Evolutionary conservation across 805 yeast genomes (phyloP), one percentile per base, ranked within the genome.

Genomic region (Vanderwaltozyma polyspora): DNA sequence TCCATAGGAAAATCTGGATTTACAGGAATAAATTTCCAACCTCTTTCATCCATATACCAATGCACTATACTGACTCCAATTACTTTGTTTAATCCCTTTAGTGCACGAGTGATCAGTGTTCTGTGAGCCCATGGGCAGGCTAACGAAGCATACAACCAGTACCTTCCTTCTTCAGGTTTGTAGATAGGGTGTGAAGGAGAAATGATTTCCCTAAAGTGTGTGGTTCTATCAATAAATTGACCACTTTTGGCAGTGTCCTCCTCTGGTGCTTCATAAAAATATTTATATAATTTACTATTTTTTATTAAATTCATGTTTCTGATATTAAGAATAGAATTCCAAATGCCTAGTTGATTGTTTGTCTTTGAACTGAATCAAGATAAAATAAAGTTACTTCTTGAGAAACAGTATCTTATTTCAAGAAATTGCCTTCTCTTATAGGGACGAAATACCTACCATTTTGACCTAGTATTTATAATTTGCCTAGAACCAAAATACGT

Each of bases 91-190:
- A 80, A 57, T 1, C 95, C 94, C 62, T 86, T 85, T 42, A 89
- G 63, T 10, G 69, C 59, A 34, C 95, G 63, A 3, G 78, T 67
- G 34, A 85, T 78, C 39, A 87, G 64, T 0, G 87, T 74, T 42
- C 97, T 69, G 52, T 84, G 94, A 1, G 96, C 96, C 73, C 96
- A 89, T 4, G 98, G 97, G 60, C 98, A 89, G 2, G 95, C 95
- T 32, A 68, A 65, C 1, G 91, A 79, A 9, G 85, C 94, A 48
- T 81, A 87, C 36, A 86, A 68, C 59, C 87, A 94, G 54, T 89
- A 89, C 48, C 98, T 70, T 38, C 73, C 73, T 30, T 70, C 67
- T 51, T 84, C 95, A 4, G 95, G 84, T 13, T 74, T 64, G 54
- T 75, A 83, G 39, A 66, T 57, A 10, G 84, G 70, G 12, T 76